Evolutionary conservation across 345 rosid genomes (phyloP).

Genomic region (Firmiana major): DNA sequence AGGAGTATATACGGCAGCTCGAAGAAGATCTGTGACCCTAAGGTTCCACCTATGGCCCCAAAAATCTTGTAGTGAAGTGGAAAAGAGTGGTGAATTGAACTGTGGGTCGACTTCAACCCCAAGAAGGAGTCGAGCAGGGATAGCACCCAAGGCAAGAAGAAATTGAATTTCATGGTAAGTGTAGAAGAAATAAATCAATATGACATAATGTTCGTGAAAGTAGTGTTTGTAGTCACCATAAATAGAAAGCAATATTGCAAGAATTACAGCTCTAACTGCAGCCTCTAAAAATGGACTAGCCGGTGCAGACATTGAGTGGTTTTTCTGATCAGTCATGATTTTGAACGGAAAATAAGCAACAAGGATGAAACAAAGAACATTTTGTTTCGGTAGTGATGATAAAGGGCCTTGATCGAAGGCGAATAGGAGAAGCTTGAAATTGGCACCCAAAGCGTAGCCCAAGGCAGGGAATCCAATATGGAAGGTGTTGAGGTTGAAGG

Average conservation of each 20-base stretch:
- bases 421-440: slow-evolving; percentile 57
- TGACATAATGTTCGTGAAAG: slow-evolving; percentile 26
- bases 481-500: slow-evolving; percentile 29
- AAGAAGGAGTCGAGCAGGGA: slow-evolving; percentile 33
- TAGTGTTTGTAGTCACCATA: slow-evolving; percentile 26
- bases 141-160: slow-evolving; percentile 24
- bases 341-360: slow-evolving; percentile 52
- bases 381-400: slow-evolving; percentile 34
- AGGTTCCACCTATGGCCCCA: slow-evolving; percentile 78
- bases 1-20: slow-evolving; percentile 49
- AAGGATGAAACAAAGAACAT: slow-evolving; percentile 44
- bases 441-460: slow-evolving; percentile 44
- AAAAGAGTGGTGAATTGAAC: slow-evolving; percentile 54
- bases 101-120: slow-evolving; percentile 56
- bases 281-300: slow-evolving; percentile 17
- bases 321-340: slow-evolving; percentile 13
- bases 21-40: slow-evolving; percentile 44
- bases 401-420: slow-evolving; percentile 56
- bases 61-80: slow-evolving; percentile 72
- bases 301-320: neutral
- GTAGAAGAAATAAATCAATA: slow-evolving; percentile 38
- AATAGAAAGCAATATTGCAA: slow-evolving; percentile 26
- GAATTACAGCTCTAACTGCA: slow-evolving; percentile 22
- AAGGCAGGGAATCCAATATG: slow-evolving; percentile 32
- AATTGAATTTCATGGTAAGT: slow-evolving; percentile 38